Evolutionary conservation across 2,329 filamentous ascomycete species (phyloP).

Genomic region (Fonsecaea multimorphosa): DNA sequence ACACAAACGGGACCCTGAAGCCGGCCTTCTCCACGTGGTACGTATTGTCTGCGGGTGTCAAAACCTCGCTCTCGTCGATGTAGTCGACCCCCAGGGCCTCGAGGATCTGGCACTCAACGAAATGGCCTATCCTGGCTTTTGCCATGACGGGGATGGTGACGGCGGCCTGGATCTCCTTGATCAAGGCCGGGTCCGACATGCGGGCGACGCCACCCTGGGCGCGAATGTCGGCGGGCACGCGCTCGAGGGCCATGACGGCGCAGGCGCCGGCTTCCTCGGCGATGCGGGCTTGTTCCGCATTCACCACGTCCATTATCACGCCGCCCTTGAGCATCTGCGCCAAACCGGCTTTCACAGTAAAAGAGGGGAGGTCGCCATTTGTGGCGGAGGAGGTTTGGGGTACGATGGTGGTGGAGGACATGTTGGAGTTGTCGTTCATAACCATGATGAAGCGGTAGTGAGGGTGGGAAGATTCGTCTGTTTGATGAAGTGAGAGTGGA

Average conservation of each 20-base stretch:
- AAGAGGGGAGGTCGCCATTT: slow-evolving; percentile 56
- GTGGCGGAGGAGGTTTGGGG: slow-evolving; percentile 17
- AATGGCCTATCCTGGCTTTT: slow-evolving; percentile 96
- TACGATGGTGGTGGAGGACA: slow-evolving; percentile 29
- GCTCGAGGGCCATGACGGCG: slow-evolving; percentile 98
- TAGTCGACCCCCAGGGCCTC: slow-evolving; percentile 95
- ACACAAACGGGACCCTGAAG: slow-evolving; percentile 90
- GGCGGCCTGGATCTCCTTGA: slow-evolving; percentile 90
- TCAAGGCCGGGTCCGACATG: slow-evolving; percentile 95
- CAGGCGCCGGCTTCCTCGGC: slow-evolving; percentile 95
- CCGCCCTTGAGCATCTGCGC: slow-evolving; percentile 99
- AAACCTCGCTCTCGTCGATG: slow-evolving; percentile 96
- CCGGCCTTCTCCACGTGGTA: slow-evolving; percentile 89
- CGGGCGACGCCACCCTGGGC: slow-evolving; percentile 89
- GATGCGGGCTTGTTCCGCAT: slow-evolving; percentile 90
- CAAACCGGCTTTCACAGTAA: slow-evolving; percentile 91
- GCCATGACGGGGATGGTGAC: slow-evolving; percentile 99
- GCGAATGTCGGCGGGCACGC: slow-evolving; percentile 95
- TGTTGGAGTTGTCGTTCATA: slow-evolving; percentile 39
- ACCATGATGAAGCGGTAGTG: slow-evolving; percentile 31
- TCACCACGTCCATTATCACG: slow-evolving; percentile 99
- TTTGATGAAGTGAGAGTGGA: neutral
- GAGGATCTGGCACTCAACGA: slow-evolving; percentile 97
- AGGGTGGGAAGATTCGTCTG: neutral
- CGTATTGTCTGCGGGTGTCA: slow-evolving; percentile 88